A percentile compares a stretch with the other conserved stretches of the same genome.
Evolutionary conservation across 2,329 filamentous ascomycete genomes (phyloP).

Genomic region (Exophiala sideris): DNA sequence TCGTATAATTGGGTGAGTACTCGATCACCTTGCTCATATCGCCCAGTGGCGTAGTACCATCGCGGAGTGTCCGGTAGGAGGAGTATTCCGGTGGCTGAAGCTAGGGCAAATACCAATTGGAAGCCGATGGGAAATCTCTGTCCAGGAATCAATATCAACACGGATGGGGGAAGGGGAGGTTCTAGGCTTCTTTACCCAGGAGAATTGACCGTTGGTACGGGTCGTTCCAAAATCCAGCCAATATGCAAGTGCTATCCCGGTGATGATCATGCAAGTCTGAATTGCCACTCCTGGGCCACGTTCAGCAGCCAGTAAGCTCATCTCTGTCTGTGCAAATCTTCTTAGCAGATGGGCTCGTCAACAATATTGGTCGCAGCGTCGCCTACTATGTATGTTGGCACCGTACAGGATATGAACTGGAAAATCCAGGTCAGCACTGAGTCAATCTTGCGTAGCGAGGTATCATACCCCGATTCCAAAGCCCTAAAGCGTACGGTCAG

Average conservation of each 20-base stretch:
- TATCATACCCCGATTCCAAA: slow-evolving; percentile 37
- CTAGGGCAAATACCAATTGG: slow-evolving; percentile 30
- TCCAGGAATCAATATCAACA: too few relatives aligned
- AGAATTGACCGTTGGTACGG: slow-evolving; percentile 31
- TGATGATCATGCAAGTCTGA: slow-evolving; percentile 31
- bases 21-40: slow-evolving; percentile 28
- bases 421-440: too few relatives aligned
- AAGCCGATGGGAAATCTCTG: slow-evolving; percentile 34
- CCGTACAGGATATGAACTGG: slow-evolving; percentile 32
- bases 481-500: slow-evolving; percentile 32
- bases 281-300: slow-evolving; percentile 31
- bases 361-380: too few relatives aligned
- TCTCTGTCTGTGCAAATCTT: too few relatives aligned
- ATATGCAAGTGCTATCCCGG: slow-evolving; percentile 32
- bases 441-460: too few relatives aligned
- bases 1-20: slow-evolving; percentile 24
- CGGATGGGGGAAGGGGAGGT: too few relatives aligned
- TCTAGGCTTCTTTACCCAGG: too few relatives aligned
- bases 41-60: slow-evolving; percentile 31
- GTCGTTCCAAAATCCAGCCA: slow-evolving; percentile 32
- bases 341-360: too few relatives aligned
- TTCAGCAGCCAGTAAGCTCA: slow-evolving; percentile 30
- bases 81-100: slow-evolving; percentile 25
- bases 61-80: slow-evolving; percentile 32
- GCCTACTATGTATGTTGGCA: slow-evolving; percentile 34